Conservation (phyloP, 2,329 filamentous ascomycete genomes). For the Sporothrix pseudoabietina region DNA sequence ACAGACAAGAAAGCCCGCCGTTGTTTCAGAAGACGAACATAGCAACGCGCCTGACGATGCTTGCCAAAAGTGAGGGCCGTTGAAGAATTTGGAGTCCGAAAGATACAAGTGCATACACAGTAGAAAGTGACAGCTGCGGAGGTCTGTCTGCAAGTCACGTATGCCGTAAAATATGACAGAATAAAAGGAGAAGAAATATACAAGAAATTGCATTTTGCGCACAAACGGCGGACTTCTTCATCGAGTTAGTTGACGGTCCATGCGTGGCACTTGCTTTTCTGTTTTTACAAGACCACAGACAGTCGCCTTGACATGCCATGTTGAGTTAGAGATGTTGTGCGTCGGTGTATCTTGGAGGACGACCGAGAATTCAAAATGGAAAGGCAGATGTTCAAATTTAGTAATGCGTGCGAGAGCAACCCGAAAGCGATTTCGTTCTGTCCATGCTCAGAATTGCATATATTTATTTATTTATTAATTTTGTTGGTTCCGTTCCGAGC, state of each 20-base stretch:
- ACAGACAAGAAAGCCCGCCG: conserved; percentile 1
- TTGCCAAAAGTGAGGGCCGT: background rate
- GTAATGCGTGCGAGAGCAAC: background rate
- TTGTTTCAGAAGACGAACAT: conserved; percentile 21
- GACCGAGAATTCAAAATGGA: background rate
- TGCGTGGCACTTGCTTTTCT: too few species aligned
- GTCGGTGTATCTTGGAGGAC: background rate
- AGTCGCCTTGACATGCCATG: background rate
- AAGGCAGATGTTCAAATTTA: background rate
- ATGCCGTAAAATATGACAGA: background rate
- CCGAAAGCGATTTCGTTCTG: background rate
- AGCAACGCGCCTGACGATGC: background rate
- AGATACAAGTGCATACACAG: too few species aligned
- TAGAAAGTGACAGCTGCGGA: background rate
- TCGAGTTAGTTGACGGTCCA: background rate
- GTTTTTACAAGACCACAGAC: background rate
- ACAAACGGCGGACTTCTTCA: background rate
- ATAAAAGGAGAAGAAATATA: conserved; percentile 2
- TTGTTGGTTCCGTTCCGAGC: background rate
- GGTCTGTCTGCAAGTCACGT: background rate
- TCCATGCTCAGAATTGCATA: background rate
- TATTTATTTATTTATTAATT: background rate
- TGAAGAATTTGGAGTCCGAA: background rate
- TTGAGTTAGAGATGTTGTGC: conserved; percentile 1
- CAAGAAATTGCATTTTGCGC: background rate